Evolutionary conservation across 2,329 filamentous ascomycete species (phyloP), one percentile per base, ranked within the genome.

Genomic region (Calonectria pteridis): DNA sequence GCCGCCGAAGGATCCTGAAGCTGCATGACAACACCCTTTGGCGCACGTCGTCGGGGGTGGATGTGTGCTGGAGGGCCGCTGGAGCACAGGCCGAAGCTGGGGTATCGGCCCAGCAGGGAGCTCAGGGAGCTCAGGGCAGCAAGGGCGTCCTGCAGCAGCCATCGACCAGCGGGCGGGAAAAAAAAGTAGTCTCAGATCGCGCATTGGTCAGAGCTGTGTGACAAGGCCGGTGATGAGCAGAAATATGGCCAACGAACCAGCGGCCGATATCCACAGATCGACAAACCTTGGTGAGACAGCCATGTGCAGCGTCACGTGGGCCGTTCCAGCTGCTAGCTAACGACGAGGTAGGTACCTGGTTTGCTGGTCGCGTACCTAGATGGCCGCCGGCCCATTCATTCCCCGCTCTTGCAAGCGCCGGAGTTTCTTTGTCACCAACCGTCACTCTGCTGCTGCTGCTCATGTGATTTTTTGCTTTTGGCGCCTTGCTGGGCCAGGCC

Each of bases 161-260:
- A 77, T 71, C 71, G 72, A 73, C 70, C 50, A 71, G 46, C 40
- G 49, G 55, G 55, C 55, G 33, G 59, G 59, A 64, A 51, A 74
- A 51, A 74, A 70, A 68, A 65, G 59, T 33, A 70, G 72, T 70
- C 73, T 76, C 63, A 40, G 74, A 65, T 72, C 75, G 73, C 66
- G 71, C 66, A 79, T 79, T 79, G 77, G 75, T 62, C 67, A 33
- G 50, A 35, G 50, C 59, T 51, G 64, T 78, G 77, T 79, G 77
- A 79, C 35, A 72, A 74, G 72, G 77, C 73, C 71, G 76, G 64
- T 79, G 76, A 79, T 59, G 62, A 72, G 72, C 69, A 67, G 55
- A 65, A 65, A 68, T 58, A 29, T 26, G 66, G 49, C 35, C 51
- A 72, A 26, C 77, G 69, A 79, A 79, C 75, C 62, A 78, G 71